These are phyloP conservation scores for Nannochloropsis salina DNA, from an alignment of 108 stramenopile genomes.

Conservation along the genomic window DNA sequence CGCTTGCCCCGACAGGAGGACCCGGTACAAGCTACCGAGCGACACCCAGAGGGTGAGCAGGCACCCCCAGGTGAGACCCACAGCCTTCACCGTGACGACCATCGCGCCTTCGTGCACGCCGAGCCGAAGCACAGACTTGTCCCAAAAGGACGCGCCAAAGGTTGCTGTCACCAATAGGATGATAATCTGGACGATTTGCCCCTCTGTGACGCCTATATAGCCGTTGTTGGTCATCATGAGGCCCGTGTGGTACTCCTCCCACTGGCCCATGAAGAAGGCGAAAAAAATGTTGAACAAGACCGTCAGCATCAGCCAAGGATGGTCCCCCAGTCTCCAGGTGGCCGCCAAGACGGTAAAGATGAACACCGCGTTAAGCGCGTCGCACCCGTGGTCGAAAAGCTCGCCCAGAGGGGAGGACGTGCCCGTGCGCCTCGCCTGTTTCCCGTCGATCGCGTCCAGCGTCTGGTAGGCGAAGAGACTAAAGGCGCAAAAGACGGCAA, in stretches of 20 bases:
- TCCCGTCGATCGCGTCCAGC: constrained; percentile 97
- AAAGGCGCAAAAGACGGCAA: constrained; percentile 33
- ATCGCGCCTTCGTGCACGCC: neutral
- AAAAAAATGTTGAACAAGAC: constrained; percentile 67
- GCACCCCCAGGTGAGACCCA: neutral
- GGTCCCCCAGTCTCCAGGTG: neutral
- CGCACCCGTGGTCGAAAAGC: constrained; percentile 95
- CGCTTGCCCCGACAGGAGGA: neutral
- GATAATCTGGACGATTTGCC: constrained; percentile 39
- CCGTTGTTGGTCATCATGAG: constrained; percentile 46
- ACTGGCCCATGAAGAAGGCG: constrained; percentile 82
- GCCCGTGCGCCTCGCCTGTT: constrained; percentile 84
- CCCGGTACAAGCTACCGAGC: neutral
- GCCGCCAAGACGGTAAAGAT: constrained; percentile 44
- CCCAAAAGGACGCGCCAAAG: constrained; percentile 24
- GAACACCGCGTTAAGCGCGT: constrained; percentile 71
- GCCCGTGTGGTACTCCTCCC: constrained; percentile 90
- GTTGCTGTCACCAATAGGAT: constrained; percentile 28
- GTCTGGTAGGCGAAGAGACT: constrained; percentile 51
- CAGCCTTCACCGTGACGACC: neutral
- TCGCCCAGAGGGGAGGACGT: constrained; percentile 84
- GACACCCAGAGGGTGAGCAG: neutral
- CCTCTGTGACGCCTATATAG: constrained; percentile 39
- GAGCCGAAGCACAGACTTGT: neutral
- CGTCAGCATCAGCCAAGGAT: constrained; percentile 46